Evolutionary conservation across 2,329 filamentous ascomycete species (phyloP).

Genomic region (Fusarium siculi): DNA sequence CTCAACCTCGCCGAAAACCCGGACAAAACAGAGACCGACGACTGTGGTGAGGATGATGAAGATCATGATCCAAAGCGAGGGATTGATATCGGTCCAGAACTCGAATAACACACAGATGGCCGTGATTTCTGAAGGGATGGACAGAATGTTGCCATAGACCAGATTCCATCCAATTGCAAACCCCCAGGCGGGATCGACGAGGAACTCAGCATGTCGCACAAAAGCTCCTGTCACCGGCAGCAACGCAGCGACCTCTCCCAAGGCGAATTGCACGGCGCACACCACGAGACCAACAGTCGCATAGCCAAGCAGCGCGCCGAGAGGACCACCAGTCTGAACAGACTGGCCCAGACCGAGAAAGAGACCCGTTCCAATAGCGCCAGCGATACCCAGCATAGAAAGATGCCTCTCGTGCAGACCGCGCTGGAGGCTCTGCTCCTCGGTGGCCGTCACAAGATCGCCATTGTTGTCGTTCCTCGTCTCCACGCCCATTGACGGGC

Average conservation of each 20-base stretch:
- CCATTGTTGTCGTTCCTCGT: slow-evolving; percentile 1
- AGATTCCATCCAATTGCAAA: slow-evolving; percentile 63
- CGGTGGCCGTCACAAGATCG: slow-evolving; percentile 39
- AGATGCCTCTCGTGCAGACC: slow-evolving; percentile 51
- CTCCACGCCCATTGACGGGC: slow-evolving; percentile 13
- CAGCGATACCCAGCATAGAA: slow-evolving; percentile 64
- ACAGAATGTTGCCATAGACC: slow-evolving; percentile 61
- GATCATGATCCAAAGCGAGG: slow-evolving; percentile 40
- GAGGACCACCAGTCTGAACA: slow-evolving; percentile 49
- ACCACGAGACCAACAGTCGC: slow-evolving; percentile 55
- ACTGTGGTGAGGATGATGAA: slow-evolving; percentile 40
- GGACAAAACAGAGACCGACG: slow-evolving; percentile 57
- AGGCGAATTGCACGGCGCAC: slow-evolving; percentile 59
- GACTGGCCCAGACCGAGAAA: slow-evolving; percentile 56
- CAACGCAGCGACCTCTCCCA: slow-evolving; percentile 62
- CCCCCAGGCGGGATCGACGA: slow-evolving; percentile 66
- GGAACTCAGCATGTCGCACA: slow-evolving; percentile 60
- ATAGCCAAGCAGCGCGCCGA: slow-evolving; percentile 58
- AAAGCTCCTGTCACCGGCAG: slow-evolving; percentile 61
- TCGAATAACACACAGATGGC: slow-evolving; percentile 52
- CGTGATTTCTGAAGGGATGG: slow-evolving; percentile 64
- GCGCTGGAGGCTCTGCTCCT: slow-evolving; percentile 40
- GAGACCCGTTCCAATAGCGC: slow-evolving; percentile 59
- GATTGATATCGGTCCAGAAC: slow-evolving; percentile 52
- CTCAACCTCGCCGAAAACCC: slow-evolving; percentile 63